Percentiles rank a stretch among this genome's conserved stretches.
phyloP scores from a whole-genome alignment of 495 filamentous ascomycete species.

The Friedmanniomyces endolithicus region DNA sequence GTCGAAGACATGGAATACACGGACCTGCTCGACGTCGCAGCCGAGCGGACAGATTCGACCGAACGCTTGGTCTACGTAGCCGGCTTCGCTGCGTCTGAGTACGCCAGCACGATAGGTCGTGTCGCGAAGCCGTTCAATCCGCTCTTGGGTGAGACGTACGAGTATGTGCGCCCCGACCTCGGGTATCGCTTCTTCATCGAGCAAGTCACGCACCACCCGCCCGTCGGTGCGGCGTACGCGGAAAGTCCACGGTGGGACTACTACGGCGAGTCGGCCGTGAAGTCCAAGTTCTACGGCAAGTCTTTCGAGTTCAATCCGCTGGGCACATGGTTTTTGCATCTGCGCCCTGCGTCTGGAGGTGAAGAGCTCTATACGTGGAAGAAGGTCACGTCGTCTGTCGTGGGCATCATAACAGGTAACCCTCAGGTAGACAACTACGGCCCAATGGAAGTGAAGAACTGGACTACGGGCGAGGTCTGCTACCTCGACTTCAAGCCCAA shows the following conservation, averaged over 20 bases:
- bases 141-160: conserved; percentile 88
- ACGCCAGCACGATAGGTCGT: conserved; percentile 89
- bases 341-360: conserved; percentile 64
- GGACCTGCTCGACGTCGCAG: conserved; percentile 81
- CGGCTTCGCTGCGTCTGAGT: conserved; percentile 88
- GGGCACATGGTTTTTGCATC: conserved; percentile 89
- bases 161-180: conserved; percentile 89
- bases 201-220: conserved; percentile 96
- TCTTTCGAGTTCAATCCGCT: conserved; percentile 94
- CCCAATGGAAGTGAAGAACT: conserved; percentile 92
- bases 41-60: conserved; percentile 70
- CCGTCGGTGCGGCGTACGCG: conserved; percentile 85
- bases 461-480: conserved; percentile 83
- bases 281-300: conserved; percentile 94
- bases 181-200: conserved; percentile 97
- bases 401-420: conserved; percentile 93
- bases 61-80: conserved; percentile 95
- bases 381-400: conserved; percentile 93
- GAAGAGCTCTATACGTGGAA: conserved; percentile 92
- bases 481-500: conserved; percentile 89
- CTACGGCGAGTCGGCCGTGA: conserved; percentile 91
- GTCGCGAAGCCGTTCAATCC: conserved; percentile 98
- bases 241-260: conserved; percentile 94
- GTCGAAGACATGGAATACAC: conserved; percentile 97
- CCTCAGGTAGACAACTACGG: conserved; percentile 98